These are phyloP conservation scores for Pseudocercospora ulei DNA, from an alignment of 2,329 filamentous ascomycete genomes.

Conservation along the genomic window DNA sequence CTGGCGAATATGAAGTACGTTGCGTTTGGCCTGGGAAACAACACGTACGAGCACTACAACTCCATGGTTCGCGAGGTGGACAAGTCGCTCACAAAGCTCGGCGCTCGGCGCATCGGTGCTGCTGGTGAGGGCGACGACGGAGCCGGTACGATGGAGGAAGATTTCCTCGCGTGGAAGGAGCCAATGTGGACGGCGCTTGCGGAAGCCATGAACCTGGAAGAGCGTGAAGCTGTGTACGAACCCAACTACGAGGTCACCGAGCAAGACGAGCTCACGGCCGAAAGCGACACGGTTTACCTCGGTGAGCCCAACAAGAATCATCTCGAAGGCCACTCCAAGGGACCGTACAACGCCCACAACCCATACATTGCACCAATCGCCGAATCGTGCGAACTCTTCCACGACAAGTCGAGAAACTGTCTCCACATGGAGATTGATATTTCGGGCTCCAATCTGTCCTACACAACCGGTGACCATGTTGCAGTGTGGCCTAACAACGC, in stretches of 20 bases:
- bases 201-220: constrained; percentile 76
- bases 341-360: constrained; percentile 81
- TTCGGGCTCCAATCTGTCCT: constrained; percentile 75
- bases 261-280: constrained; percentile 53
- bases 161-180: constrained; percentile 98
- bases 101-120: constrained; percentile 71
- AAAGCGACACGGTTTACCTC: constrained; percentile 76
- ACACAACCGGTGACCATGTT: constrained; percentile 95
- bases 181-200: constrained; percentile 90
- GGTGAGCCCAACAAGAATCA: constrained; percentile 79
- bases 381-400: constrained; percentile 86
- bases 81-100: constrained; percentile 68
- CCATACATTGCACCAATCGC: constrained; percentile 86
- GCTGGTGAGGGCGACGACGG: constrained; percentile 96
- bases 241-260: constrained; percentile 78
- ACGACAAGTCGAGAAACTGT: constrained; percentile 81
- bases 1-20: constrained; percentile 83
- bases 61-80: constrained; percentile 91
- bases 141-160: constrained; percentile 98
- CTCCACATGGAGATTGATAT: constrained; percentile 93
- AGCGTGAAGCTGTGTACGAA: constrained; percentile 93
- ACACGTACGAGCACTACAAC: constrained; percentile 99
- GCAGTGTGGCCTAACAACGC: constrained; percentile 96
- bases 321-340: constrained; percentile 70
- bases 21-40: constrained; percentile 92